Percentiles rank a stretch among this genome's conserved stretches.
Evolutionary conservation across 345 rosid species (phyloP).

Genomic region (Brassica rapa): DNA sequence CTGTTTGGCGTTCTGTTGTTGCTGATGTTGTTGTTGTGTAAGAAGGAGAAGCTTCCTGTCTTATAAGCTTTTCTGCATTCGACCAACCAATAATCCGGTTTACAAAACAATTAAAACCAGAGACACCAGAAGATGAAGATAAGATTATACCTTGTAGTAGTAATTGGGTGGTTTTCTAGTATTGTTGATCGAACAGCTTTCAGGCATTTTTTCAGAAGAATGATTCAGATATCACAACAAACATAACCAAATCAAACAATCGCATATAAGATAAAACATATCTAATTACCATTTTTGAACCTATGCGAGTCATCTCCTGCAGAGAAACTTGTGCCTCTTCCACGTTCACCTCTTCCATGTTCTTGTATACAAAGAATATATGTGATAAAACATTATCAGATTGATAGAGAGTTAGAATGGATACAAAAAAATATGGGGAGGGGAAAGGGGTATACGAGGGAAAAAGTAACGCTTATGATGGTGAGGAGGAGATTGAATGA

Average conservation of each 20-base stretch:
- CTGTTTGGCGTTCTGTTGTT: conserved; percentile 46
- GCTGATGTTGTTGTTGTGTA: conserved; percentile 32
- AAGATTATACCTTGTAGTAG: conserved; percentile 43
- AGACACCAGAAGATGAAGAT: conserved; percentile 3
- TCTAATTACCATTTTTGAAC: conserved; percentile 44
- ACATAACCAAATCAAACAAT: not conserved
- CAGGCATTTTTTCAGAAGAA: conserved; percentile 4
- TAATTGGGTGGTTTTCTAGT: conserved; percentile 42
- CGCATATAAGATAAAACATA: not conserved
- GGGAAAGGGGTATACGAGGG: conserved; percentile 53
- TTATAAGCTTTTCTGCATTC: conserved; percentile 43
- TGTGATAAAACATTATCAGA: conserved; percentile 31
- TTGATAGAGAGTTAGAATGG: not conserved
- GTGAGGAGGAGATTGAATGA: conserved; percentile 49
- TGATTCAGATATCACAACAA: conserved; percentile 17
- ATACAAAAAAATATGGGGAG: not conserved
- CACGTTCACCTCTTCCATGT: conserved; percentile 27
- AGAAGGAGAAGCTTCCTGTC: conserved; percentile 44
- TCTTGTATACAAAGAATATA: conserved; percentile 38
- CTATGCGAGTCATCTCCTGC: conserved; percentile 44
- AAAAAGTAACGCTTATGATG: conserved; percentile 66
- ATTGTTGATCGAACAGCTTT: conserved; percentile 51
- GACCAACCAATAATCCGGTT: conserved; percentile 36
- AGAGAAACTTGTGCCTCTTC: conserved; percentile 34
- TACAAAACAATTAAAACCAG: not conserved